phyloP scores from a whole-genome alignment of 2,329 filamentous ascomycete species.

The Bisporella sp. region DNA sequence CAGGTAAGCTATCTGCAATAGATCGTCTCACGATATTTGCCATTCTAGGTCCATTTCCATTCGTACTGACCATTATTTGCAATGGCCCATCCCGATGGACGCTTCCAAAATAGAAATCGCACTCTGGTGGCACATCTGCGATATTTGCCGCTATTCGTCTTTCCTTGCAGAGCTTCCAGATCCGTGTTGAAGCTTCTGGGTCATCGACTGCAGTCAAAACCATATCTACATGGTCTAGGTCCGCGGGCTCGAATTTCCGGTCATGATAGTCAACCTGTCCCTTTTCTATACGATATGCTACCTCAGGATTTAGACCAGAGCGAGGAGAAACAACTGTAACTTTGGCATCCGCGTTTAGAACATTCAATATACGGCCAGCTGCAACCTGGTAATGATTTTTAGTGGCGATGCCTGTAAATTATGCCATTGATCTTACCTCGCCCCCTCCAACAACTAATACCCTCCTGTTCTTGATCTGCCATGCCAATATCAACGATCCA shows the following conservation, averaged over 20 bases:
- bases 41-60: conserved; percentile 88
- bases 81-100: conserved; percentile 91
- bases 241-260: conserved; percentile 76
- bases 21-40: conserved; percentile 79
- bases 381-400: conserved; percentile 63
- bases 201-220: conserved; percentile 92
- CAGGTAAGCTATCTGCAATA: conserved; percentile 71
- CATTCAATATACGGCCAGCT: conserved; percentile 86
- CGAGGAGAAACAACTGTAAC: conserved; percentile 80
- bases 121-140: conserved; percentile 92
- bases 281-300: conserved; percentile 70
- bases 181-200: conserved; percentile 76
- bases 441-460: conserved; percentile 93
- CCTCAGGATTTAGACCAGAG: conserved; percentile 79
- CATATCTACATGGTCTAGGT: conserved; percentile 83
- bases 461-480: conserved; percentile 85
- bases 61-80: conserved; percentile 98
- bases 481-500: conserved; percentile 89
- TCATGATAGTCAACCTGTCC: conserved; percentile 74
- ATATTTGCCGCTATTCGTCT: conserved; percentile 85
- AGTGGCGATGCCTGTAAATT: conserved; percentile 9
- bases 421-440: conserved; percentile 52
- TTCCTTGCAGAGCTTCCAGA: conserved; percentile 92
- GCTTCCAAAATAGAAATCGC: conserved; percentile 97
- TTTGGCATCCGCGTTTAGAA: conserved; percentile 88